These are phyloP conservation scores for Geotrichum restrictum DNA, from an alignment of 1,139 yeast species.

Conservation along the genomic window DNA sequence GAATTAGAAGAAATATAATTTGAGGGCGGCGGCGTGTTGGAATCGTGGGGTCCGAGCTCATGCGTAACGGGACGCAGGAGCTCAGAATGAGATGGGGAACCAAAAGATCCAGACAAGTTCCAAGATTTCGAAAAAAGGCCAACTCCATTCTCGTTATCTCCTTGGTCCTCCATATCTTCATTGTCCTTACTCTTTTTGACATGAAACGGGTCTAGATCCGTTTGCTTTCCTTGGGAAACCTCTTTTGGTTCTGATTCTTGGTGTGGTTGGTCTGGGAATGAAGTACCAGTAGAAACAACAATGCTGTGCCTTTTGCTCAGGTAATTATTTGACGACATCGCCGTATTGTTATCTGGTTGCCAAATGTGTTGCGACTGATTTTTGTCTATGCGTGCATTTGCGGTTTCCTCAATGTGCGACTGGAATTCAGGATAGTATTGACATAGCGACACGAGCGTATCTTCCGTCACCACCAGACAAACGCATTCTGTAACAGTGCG, in stretches of 20 bases:
- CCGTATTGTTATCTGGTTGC: slow-evolving; percentile 17
- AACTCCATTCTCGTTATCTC: slow-evolving; percentile 7
- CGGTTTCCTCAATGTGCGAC: slow-evolving; percentile 59
- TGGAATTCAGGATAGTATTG: slow-evolving; percentile 54
- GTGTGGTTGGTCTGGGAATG: slow-evolving; percentile 5
- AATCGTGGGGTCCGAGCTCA: slow-evolving; percentile 15
- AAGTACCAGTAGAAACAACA: slow-evolving; percentile 8
- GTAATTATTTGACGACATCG: neutral
- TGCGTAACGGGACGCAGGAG: slow-evolving; percentile 13
- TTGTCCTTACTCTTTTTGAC: slow-evolving; percentile 10
- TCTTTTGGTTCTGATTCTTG: neutral
- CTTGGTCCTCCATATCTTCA: neutral
- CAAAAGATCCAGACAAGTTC: slow-evolving; percentile 21
- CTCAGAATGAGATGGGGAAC: slow-evolving; percentile 15
- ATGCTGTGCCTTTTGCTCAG: slow-evolving; percentile 9
- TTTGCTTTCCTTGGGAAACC: slow-evolving; percentile 7
- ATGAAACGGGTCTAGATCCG: slow-evolving; percentile 8
- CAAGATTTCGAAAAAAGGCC: slow-evolving; percentile 24
- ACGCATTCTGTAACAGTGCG: slow-evolving; percentile 59
- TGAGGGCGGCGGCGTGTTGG: neutral
- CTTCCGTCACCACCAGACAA: slow-evolving; percentile 55
- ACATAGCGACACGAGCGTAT: slow-evolving; percentile 51
- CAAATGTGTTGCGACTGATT: slow-evolving; percentile 41
- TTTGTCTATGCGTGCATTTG: slow-evolving; percentile 52
- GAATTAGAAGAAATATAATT: neutral